Conservation (phyloP, 106 monocot species). For the Allium fistulosum region DNA sequence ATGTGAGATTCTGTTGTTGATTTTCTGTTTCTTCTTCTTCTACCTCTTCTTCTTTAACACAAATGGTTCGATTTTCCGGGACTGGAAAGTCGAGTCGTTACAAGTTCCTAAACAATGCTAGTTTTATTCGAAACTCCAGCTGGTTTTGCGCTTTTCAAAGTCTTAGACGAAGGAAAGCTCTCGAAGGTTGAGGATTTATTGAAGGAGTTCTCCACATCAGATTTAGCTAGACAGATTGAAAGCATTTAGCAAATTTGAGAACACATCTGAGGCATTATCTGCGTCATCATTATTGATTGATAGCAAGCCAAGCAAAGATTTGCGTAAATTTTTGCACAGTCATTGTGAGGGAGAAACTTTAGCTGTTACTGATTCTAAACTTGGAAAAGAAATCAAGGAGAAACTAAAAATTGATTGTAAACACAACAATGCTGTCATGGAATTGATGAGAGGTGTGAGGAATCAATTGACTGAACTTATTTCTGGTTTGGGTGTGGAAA, state of each 20-base stretch:
- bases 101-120: slow-evolving; percentile 6
- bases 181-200: slow-evolving; percentile 58
- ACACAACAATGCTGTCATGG: slow-evolving; percentile 89
- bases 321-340: slow-evolving; percentile 74
- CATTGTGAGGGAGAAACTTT: slow-evolving; percentile 79
- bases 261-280: slow-evolving; percentile 75
- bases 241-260: slow-evolving; percentile 92
- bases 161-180: slow-evolving; percentile 23
- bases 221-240: slow-evolving; percentile 75
- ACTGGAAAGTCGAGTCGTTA: no score
- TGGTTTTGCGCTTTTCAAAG: slow-evolving; percentile 22
- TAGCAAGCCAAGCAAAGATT: slow-evolving; percentile 84
- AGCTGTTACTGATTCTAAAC: slow-evolving; percentile 92
- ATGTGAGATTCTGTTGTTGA: no score
- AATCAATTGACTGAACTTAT: slow-evolving; percentile 86
- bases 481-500: slow-evolving; percentile 74
- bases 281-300: slow-evolving; percentile 76
- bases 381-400: slow-evolving; percentile 92
- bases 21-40: no score
- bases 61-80: no score
- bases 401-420: slow-evolving; percentile 93
- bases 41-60: no score
- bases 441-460: slow-evolving; percentile 90
- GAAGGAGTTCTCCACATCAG: slow-evolving; percentile 73
- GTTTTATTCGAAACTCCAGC: slow-evolving; percentile 24